A percentile compares a stretch with the other conserved stretches of the same genome.
Evolutionary conservation across 495 filamentous ascomycete genomes (phyloP).

Genomic region (Trichocladium antarcticum): DNA sequence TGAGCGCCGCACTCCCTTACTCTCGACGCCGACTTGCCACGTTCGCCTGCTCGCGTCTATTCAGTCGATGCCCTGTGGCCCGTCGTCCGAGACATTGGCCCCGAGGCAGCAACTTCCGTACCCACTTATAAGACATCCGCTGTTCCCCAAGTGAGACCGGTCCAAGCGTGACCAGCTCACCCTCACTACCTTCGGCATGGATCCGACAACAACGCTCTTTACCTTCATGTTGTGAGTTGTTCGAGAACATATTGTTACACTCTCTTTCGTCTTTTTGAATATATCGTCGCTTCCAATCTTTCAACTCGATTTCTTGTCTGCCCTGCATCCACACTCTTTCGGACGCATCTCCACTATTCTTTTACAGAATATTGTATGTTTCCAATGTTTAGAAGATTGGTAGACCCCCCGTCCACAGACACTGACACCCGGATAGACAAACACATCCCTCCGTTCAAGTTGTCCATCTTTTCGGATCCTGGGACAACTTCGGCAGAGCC

Average conservation of each 20-base stretch:
- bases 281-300: conserved; percentile 5
- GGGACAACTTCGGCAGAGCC: conserved; percentile 75
- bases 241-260: conserved; percentile 27
- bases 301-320: conserved; percentile 1
- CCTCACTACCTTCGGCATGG: conserved; percentile 41
- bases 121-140: conserved; percentile 20
- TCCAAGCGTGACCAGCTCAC: conserved; percentile 7
- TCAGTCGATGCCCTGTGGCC: neutral
- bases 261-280: conserved; percentile 36
- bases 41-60: neutral
- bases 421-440: conserved; percentile 38
- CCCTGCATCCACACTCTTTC: neutral
- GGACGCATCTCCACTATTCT: neutral
- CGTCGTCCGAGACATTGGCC: neutral
- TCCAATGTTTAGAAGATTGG: too few relatives aligned
- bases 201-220: conserved; percentile 60
- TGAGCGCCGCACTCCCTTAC: conserved; percentile 13
- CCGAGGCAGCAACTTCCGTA: neutral
- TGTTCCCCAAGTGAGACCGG: neutral
- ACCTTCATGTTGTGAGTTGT: conserved; percentile 62
- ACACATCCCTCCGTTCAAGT: conserved; percentile 55
- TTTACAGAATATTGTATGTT: too few relatives aligned
- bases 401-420: neutral
- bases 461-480: conserved; percentile 77
- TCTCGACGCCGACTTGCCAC: conserved; percentile 4